These are phyloP conservation scores for Saturnispora kantuleensis DNA, from an alignment of 805 yeast genomes.

Conservation along the genomic window DNA sequence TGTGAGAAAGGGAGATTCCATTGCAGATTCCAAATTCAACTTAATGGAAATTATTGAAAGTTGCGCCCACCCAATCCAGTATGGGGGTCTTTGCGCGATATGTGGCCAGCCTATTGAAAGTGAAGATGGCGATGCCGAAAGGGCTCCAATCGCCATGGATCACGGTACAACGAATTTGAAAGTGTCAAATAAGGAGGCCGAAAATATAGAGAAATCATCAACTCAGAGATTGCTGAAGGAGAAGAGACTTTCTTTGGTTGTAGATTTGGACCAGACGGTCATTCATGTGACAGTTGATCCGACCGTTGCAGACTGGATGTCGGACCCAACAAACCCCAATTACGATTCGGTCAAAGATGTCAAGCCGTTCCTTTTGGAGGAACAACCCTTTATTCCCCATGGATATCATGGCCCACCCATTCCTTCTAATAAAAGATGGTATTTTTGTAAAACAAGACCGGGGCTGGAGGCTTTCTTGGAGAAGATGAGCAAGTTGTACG, in stretches of 20 bases:
- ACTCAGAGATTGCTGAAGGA: conserved; percentile 51
- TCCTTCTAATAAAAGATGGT: conserved; percentile 62
- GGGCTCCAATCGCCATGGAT: conserved; percentile 83
- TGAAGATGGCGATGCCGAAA: conserved; percentile 55
- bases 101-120: conserved; percentile 78
- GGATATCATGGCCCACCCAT: conserved; percentile 52
- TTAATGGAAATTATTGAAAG: conserved; percentile 63
- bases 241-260: conserved; percentile 76
- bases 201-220: conserved; percentile 61
- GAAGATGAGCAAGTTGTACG: conserved; percentile 55
- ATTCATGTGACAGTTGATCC: conserved; percentile 98
- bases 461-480: conserved; percentile 69
- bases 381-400: conserved; percentile 52
- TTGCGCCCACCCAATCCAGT: conserved; percentile 87
- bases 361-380: conserved; percentile 63
- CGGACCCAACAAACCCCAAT: conserved; percentile 76
- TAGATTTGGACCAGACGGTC: conserved; percentile 94
- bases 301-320: conserved; percentile 93
- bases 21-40: conserved; percentile 35
- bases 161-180: conserved; percentile 80
- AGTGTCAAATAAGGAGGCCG: conserved; percentile 80
- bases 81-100: conserved; percentile 87
- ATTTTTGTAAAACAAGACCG: conserved; percentile 87
- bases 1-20: conserved; percentile 49
- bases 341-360: conserved; percentile 81